These are phyloP conservation scores for Russula lepida DNA, from an alignment of 768 basidiomycete genomes.

Conservation along the genomic window DNA sequence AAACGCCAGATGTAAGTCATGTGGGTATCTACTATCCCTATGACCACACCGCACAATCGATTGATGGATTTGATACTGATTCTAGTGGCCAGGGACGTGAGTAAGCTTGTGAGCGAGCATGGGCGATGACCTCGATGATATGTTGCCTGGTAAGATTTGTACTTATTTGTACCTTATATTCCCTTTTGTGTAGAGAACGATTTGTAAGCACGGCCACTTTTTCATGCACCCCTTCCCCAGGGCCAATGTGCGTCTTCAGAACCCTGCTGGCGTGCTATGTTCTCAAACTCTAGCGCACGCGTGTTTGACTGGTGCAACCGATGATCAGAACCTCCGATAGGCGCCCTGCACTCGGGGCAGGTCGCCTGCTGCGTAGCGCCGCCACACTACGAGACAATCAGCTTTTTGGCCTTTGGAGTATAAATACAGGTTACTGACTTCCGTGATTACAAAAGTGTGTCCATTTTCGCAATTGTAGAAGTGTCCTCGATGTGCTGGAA, in stretches of 20 bases:
- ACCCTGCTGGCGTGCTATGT: conserved; percentile 31
- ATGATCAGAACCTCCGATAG: conserved; percentile 45
- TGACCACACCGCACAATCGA: too few relatives aligned
- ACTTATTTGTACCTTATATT: too few relatives aligned
- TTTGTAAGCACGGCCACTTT: too few relatives aligned
- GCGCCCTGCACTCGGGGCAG: conserved; percentile 52
- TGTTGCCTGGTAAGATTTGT: too few relatives aligned
- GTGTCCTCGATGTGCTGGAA: conserved; percentile 26
- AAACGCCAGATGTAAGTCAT: too few relatives aligned
- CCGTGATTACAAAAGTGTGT: conserved; percentile 50
- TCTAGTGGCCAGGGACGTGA: too few relatives aligned
- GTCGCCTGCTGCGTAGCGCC: conserved; percentile 39
- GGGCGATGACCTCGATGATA: too few relatives aligned
- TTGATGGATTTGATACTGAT: too few relatives aligned
- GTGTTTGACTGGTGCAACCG: conserved; percentile 36
- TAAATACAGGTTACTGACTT: conserved; percentile 31
- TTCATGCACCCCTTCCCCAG: conserved; percentile 22
- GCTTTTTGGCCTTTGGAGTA: not conserved
- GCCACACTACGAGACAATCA: conserved; percentile 39
- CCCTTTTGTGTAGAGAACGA: too few relatives aligned
- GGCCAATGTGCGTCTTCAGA: conserved; percentile 28
- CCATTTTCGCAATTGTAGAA: conserved; percentile 41
- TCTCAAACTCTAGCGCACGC: conserved; percentile 40
- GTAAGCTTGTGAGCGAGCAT: too few relatives aligned
- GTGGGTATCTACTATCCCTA: too few relatives aligned